A percentile compares a stretch with the other conserved stretches of the same genome.
Evolutionary conservation across 306 rosid species (phyloP).

Genomic region (Phaseolus lunatus): DNA sequence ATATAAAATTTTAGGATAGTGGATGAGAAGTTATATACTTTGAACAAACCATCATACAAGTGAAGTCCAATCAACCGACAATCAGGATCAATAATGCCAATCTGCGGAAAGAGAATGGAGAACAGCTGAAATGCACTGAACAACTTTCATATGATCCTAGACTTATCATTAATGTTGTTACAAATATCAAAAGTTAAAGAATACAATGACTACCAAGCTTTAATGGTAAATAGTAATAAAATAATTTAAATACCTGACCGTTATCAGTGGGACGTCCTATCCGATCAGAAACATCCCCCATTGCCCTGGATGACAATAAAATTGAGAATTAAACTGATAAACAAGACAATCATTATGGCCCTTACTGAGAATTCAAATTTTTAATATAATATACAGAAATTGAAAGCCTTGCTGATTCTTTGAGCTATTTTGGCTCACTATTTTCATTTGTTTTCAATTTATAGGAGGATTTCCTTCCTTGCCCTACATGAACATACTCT

Average conservation of each 20-base stretch:
- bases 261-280: conserved; percentile 98
- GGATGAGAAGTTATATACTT: conserved; percentile 57
- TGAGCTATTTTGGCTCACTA: neutral
- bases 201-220: conserved; percentile 24
- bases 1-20: conserved; percentile 12
- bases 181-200: conserved; percentile 30
- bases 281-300: conserved; percentile 99
- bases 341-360: neutral
- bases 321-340: conserved; percentile 26
- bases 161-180: conserved; percentile 25
- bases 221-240: conserved; percentile 10
- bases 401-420: neutral
- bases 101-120: conserved; percentile 58
- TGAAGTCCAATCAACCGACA: conserved; percentile 98
- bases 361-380: conserved; percentile 5
- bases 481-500: neutral
- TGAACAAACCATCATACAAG: conserved; percentile 94
- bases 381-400: neutral
- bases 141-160: conserved; percentile 13
- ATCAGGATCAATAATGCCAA: conserved; percentile 98
- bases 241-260: conserved; percentile 76
- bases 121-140: conserved; percentile 32
- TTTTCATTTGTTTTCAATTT: conserved; percentile 1
- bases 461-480: neutral
- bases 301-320: conserved; percentile 65